Evolutionary conservation across 2,329 filamentous ascomycete genomes (phyloP).

Genomic region (Diaporthe longicolla): DNA sequence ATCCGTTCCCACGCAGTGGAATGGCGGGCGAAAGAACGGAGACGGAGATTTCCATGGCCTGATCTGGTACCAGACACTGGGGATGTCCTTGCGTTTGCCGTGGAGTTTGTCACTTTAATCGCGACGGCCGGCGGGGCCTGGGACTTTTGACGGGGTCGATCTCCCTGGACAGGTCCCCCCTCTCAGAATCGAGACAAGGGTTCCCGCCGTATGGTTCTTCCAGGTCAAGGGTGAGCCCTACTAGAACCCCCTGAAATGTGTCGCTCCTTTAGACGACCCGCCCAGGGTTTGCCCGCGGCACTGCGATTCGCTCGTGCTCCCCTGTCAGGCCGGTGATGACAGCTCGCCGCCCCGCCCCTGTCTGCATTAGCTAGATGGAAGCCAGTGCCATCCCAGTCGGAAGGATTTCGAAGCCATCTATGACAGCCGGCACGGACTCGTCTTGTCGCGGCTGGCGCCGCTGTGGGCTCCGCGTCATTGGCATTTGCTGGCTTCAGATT

Average conservation of each 20-base stretch:
- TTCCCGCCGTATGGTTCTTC: slow-evolving; percentile 33
- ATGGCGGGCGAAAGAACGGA: slow-evolving; percentile 25
- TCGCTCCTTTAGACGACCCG: slow-evolving; percentile 30
- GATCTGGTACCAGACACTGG: slow-evolving; percentile 23
- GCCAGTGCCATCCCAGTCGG: slow-evolving; percentile 32
- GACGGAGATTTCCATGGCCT: slow-evolving; percentile 33
- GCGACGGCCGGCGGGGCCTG: slow-evolving; percentile 33
- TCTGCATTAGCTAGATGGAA: slow-evolving; percentile 39
- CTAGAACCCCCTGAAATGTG: slow-evolving; percentile 20
- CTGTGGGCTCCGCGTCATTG: slow-evolving; percentile 9
- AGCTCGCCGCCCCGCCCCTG: slow-evolving; percentile 40
- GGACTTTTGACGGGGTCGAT: slow-evolving; percentile 29
- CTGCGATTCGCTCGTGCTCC: slow-evolving; percentile 37
- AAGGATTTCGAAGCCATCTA: slow-evolving; percentile 34
- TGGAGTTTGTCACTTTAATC: slow-evolving; percentile 40
- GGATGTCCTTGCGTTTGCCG: slow-evolving; percentile 20
- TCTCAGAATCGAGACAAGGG: slow-evolving; percentile 35
- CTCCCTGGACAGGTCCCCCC: slow-evolving; percentile 26
- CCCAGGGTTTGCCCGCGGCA: background rate
- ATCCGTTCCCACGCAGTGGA: slow-evolving; percentile 14
- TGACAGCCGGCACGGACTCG: slow-evolving; percentile 40
- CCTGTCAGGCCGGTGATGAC: slow-evolving; percentile 40
- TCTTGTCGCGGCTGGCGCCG: slow-evolving; percentile 35
- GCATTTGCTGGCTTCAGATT: slow-evolving; percentile 1
- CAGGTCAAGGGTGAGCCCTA: slow-evolving; percentile 27